Evolutionary conservation across 345 rosid species (phyloP), one percentile per base, ranked within the genome.

Genomic region (Ceriops decandra): DNA sequence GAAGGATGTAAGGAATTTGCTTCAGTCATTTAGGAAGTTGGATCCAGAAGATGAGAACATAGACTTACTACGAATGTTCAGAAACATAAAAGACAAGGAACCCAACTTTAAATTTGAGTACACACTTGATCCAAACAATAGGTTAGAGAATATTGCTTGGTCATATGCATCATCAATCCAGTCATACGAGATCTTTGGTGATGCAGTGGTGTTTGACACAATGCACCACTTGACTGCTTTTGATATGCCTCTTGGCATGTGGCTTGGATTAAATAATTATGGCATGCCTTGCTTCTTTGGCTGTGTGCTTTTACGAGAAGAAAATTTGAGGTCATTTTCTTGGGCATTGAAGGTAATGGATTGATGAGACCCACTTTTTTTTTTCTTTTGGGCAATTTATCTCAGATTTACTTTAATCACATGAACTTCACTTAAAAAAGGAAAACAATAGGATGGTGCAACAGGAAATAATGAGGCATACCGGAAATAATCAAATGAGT

Each of bases 241-340:
- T 71, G 98, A 93, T 85, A 83, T 93, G 96, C 98, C 98, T n/a
- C 90, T 93, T 69, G 97, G 96, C 66, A 83, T 93, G 81, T 93
- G 96, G 97, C 83, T 91, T 69, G 98, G 98, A 66, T 75, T 93
- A 74, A 91, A 93, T 67, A 93, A 91, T 69, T 93, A 91, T 63
- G 97, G 98, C 30, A 90, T 89, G 87, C 98, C 97, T 71, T 93
- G 97, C 84, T 93, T 93, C 89, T 93, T 93, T 58, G 89, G 96
- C n/a, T 93, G 97, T 68, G 89, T 84, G 62, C 90, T 93, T 70
- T 76, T 91, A 75, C 85, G 88, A 13, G 97, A 91, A 72, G 96
- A 93, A 79, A 93, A 74, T 73, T 76, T 77, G 70, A 85, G 91
- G 74, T 88, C 98, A 0, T 78, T 88, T 62, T 91, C 96, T 22